These are phyloP conservation scores for Diaporthe nobilis DNA, from an alignment of 2,329 filamentous ascomycete genomes.

Conservation along the genomic window DNA sequence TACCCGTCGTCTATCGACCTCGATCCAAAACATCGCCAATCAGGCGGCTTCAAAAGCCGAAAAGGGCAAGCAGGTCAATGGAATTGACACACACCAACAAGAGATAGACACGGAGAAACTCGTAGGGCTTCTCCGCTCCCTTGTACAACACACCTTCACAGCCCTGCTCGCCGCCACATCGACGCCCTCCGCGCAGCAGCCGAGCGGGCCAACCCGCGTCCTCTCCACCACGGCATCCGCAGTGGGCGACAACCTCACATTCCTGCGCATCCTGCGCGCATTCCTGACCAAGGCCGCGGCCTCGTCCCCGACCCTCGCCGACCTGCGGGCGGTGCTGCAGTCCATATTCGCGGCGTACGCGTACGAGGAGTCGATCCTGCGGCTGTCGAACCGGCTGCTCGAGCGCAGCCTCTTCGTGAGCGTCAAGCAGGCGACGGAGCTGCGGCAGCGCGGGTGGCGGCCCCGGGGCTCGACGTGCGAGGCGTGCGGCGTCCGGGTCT, in stretches of 20 bases:
- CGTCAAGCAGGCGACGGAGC: slow-evolving; percentile 79
- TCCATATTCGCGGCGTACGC: slow-evolving; percentile 97
- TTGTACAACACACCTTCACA: slow-evolving; percentile 93
- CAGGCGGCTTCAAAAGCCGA: slow-evolving; percentile 43
- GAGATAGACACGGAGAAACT: slow-evolving; percentile 72
- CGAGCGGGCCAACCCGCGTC: slow-evolving; percentile 50
- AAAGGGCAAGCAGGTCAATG: slow-evolving; percentile 44
- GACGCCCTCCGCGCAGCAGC: slow-evolving; percentile 53
- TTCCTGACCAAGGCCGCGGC: slow-evolving; percentile 88
- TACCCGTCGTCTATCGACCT: slow-evolving; percentile 73
- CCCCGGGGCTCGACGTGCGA: slow-evolving; percentile 90
- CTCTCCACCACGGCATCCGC: slow-evolving; percentile 46
- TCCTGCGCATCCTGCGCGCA: slow-evolving; percentile 88
- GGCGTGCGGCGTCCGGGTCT: slow-evolving; percentile 83
- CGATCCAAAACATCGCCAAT: slow-evolving; percentile 56
- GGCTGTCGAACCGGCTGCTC: slow-evolving; percentile 86
- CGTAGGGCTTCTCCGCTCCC: slow-evolving; percentile 76
- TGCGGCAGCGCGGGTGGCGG: slow-evolving; percentile 90
- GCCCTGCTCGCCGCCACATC: slow-evolving; percentile 85
- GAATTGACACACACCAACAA: slow-evolving; percentile 45
- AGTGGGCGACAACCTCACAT: slow-evolving; percentile 76
- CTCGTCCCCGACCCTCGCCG: slow-evolving; percentile 87
- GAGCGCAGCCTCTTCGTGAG: slow-evolving; percentile 91
- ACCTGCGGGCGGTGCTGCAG: slow-evolving; percentile 85
- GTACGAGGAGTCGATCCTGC: slow-evolving; percentile 91